phyloP scores from a whole-genome alignment of 352 stramenopile species.

The Globisporangium nodosum region DNA sequence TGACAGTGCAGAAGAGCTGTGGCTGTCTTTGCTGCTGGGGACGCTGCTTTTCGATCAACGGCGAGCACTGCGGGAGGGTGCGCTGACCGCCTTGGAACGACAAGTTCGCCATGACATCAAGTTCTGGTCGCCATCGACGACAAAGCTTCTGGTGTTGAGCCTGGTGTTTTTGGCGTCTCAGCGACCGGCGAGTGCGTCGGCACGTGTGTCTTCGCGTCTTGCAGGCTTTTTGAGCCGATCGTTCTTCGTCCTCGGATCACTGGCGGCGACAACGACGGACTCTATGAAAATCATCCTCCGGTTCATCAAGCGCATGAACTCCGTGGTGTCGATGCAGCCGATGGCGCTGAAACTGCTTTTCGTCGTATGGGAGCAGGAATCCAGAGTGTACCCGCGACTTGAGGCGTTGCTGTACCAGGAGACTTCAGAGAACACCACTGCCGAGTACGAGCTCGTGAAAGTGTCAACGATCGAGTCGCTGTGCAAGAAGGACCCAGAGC shows the following conservation, averaged over 20 bases:
- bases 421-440: conserved; percentile 14
- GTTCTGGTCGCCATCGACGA: conserved; percentile 22
- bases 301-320: conserved; percentile 57
- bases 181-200: background rate
- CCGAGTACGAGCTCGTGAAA: conserved; percentile 37
- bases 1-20: conserved; percentile 15
- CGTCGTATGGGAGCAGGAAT: conserved; percentile 59
- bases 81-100: conserved; percentile 30
- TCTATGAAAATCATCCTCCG: conserved; percentile 74
- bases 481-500: conserved; percentile 57
- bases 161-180: conserved; percentile 57
- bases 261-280: conserved; percentile 49
- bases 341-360: conserved; percentile 55
- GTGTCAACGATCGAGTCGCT: conserved; percentile 60
- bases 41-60: conserved; percentile 35
- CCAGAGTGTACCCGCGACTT: conserved; percentile 57
- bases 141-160: conserved; percentile 53
- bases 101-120: conserved; percentile 20
- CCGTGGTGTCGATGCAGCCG: conserved; percentile 20
- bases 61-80: conserved; percentile 13
- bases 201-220: background rate
- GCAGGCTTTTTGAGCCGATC: conserved; percentile 31
- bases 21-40: conserved; percentile 27
- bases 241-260: conserved; percentile 41
- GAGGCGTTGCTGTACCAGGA: conserved; percentile 45